Evolutionary conservation across 139 green algal species (phyloP).

Genomic region (Raphidocelis subcapitata): DNA sequence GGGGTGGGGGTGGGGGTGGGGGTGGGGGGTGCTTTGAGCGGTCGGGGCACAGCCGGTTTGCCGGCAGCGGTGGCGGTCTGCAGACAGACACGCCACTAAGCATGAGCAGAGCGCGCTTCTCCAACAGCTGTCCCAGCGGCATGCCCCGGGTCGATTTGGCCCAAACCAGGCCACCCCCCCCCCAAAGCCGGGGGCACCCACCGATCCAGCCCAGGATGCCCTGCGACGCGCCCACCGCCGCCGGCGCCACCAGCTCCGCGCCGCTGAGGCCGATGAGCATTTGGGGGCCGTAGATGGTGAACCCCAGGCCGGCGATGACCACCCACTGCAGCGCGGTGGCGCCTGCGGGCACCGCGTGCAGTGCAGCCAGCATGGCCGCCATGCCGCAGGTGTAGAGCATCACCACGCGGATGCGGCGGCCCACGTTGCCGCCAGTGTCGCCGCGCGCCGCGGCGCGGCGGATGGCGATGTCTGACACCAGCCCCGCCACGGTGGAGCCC

Average conservation of each 20-base stretch:
- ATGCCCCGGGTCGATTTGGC: no score
- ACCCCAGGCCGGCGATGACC: constrained; percentile 84
- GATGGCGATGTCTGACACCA: constrained; percentile 62
- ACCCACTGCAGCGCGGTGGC: constrained; percentile 66
- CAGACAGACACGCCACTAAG: no score
- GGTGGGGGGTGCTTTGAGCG: no score
- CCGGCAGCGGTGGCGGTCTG: no score
- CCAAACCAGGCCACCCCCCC: no score
- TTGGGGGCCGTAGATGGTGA: constrained; percentile 75
- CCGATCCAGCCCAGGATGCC: constrained; percentile 57
- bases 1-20: no score
- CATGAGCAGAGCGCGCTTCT: no score
- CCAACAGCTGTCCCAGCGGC: no score
- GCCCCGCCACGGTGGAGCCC: constrained; percentile 71
- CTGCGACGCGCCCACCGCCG: constrained; percentile 41
- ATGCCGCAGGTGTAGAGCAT: constrained; percentile 84
- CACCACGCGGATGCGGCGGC: constrained; percentile 80
- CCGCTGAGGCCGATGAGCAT: constrained; percentile 89
- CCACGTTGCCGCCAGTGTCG: constrained; percentile 57
- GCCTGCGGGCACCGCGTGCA: constrained; percentile 62
- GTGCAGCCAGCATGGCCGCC: constrained; percentile 59
- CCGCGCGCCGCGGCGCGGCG: constrained; percentile 28
- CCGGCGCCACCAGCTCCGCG: constrained; percentile 54
- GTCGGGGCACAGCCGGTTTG: no score
- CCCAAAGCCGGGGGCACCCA: no score